A percentile compares a stretch with the other conserved stretches of the same genome.
phyloP scores from a whole-genome alignment of 2,329 filamentous ascomycete species.

The Orbilia quercus region DNA sequence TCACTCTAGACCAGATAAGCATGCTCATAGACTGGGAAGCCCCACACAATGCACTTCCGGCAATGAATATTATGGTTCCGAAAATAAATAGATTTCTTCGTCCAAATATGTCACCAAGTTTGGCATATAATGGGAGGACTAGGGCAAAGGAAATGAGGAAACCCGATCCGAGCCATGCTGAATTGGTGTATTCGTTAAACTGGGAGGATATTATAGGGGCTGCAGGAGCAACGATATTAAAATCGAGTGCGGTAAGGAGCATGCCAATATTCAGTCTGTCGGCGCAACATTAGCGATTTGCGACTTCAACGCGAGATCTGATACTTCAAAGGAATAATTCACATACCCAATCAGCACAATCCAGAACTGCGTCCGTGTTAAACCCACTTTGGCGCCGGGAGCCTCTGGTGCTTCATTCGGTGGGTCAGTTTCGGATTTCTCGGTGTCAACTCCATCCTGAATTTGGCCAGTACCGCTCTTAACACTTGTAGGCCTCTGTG shows the following conservation, averaged over 20 bases:
- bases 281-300: not conserved
- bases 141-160: conserved; percentile 62
- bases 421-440: not conserved
- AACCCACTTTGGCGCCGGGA: conserved; percentile 26
- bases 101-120: conserved; percentile 63
- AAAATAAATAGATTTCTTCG: conserved; percentile 59
- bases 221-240: conserved; percentile 69
- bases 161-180: conserved; percentile 63
- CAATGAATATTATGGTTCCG: conserved; percentile 34
- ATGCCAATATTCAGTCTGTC: conserved; percentile 65
- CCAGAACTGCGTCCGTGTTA: conserved; percentile 30
- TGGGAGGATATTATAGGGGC: conserved; percentile 69
- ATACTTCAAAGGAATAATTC: not conserved
- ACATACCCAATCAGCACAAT: conserved; percentile 38
- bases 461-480: conserved; percentile 8
- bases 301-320: not conserved
- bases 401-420: conserved; percentile 28
- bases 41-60: conserved; percentile 69
- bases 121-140: conserved; percentile 64
- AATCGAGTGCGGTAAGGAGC: conserved; percentile 70
- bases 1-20: conserved; percentile 63
- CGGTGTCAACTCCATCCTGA: conserved; percentile 3
- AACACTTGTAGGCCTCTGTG: conserved; percentile 17
- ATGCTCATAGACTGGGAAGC: conserved; percentile 66
- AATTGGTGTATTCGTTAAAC: conserved; percentile 62